A percentile compares a stretch with the other conserved stretches of the same genome.
Conservation (phyloP, 805 yeast species). For the Metahyphopichia silvanorum region DNA sequence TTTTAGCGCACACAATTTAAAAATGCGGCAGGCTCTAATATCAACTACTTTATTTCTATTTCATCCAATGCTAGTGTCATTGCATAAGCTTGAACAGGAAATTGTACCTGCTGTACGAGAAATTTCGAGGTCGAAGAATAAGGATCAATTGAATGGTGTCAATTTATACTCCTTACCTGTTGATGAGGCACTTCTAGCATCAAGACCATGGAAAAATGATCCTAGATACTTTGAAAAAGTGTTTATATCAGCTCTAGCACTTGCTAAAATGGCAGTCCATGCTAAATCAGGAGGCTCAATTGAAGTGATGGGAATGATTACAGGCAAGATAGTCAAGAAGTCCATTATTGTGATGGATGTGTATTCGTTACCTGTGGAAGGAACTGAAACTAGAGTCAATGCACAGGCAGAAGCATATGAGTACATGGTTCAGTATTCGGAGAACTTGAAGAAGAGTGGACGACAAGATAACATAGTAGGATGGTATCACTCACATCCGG, state of each 20-base stretch:
- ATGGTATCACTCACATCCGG: slow-evolving; percentile 98
- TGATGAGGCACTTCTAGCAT: no score
- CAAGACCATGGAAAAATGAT: slow-evolving; percentile 55
- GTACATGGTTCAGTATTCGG: slow-evolving; percentile 84
- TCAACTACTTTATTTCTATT: no score
- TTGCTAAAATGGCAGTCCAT: slow-evolving; percentile 73
- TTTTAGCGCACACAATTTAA: no score
- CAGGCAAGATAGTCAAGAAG: slow-evolving; percentile 63
- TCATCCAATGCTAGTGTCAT: no score
- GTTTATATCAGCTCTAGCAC: slow-evolving; percentile 66
- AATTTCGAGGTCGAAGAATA: no score
- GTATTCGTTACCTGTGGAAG: slow-evolving; percentile 88
- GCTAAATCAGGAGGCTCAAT: slow-evolving; percentile 81
- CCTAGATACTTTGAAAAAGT: slow-evolving; percentile 60
- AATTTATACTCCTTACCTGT: no score
- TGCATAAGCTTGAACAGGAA: no score
- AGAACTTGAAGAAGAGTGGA: slow-evolving; percentile 48
- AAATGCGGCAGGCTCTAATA: no score
- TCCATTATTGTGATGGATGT: slow-evolving; percentile 73
- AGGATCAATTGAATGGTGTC: no score
- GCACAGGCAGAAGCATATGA: slow-evolving; percentile 94
- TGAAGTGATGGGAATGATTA: slow-evolving; percentile 94
- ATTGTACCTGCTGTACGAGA: no score
- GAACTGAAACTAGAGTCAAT: slow-evolving; percentile 93
- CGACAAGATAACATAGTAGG: slow-evolving; percentile 74